Conservation (phyloP, 2,329 filamentous ascomycete species). For the Boeremia exigua region DNA sequence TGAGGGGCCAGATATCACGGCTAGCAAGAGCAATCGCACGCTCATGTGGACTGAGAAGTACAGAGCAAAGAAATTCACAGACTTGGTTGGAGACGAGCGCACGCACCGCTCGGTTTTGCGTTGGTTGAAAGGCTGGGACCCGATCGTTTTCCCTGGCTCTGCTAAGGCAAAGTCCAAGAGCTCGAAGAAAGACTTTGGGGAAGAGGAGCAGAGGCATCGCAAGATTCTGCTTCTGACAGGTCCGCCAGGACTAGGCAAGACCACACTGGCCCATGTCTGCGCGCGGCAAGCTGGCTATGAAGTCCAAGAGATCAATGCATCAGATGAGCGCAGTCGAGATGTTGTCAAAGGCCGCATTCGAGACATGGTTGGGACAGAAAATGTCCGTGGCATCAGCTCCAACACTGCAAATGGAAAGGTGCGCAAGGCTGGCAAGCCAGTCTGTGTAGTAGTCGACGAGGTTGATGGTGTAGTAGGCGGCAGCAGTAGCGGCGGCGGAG, state of each 20-base stretch:
- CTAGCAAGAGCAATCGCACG: slow-evolving; percentile 49
- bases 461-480: slow-evolving; percentile 89
- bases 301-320: slow-evolving; percentile 96
- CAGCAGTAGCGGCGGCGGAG: slow-evolving; percentile 70
- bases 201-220: slow-evolving; percentile 77
- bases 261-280: slow-evolving; percentile 93
- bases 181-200: slow-evolving; percentile 55
- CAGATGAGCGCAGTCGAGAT: slow-evolving; percentile 87
- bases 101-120: slow-evolving; percentile 89
- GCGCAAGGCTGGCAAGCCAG: slow-evolving; percentile 78
- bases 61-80: slow-evolving; percentile 86
- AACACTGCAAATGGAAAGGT: slow-evolving; percentile 61
- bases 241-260: slow-evolving; percentile 93
- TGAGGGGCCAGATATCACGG: slow-evolving; percentile 41
- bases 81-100: slow-evolving; percentile 91
- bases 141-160: slow-evolving; percentile 84
- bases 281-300: slow-evolving; percentile 95
- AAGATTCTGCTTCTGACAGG: slow-evolving; percentile 92
- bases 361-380: slow-evolving; percentile 92
- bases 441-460: slow-evolving; percentile 95
- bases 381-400: slow-evolving; percentile 74
- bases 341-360: slow-evolving; percentile 91
- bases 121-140: slow-evolving; percentile 95
- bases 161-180: slow-evolving; percentile 62
- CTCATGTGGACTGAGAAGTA: slow-evolving; percentile 98